Percentiles rank a stretch among this genome's conserved stretches.
These are phyloP conservation scores for Globisporangium irregulare DNA, from an alignment of 352 stramenopile species.

Conservation along the genomic window DNA sequence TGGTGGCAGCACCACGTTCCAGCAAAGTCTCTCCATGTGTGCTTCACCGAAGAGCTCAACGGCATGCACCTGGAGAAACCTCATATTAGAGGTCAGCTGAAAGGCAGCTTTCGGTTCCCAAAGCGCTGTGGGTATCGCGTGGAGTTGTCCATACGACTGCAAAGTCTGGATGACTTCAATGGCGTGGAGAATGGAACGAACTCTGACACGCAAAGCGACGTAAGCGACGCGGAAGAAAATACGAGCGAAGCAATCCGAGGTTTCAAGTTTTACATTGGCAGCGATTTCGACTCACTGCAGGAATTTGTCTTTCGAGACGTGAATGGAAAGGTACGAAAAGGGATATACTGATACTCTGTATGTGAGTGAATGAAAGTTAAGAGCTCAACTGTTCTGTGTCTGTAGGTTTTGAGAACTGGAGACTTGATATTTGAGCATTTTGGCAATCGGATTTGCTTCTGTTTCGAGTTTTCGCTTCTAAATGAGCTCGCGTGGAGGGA, in stretches of 20 bases:
- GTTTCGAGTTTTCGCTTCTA: slow-evolving; percentile 43
- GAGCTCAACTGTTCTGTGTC: not conserved
- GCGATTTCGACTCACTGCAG: slow-evolving; percentile 60
- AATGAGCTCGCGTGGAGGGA: slow-evolving; percentile 13
- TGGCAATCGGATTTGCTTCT: slow-evolving; percentile 53
- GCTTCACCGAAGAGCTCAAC: slow-evolving; percentile 18
- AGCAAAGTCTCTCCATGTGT: slow-evolving; percentile 37
- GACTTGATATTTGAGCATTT: slow-evolving; percentile 54
- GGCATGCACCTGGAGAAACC: slow-evolving; percentile 21
- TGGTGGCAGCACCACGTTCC: slow-evolving; percentile 56
- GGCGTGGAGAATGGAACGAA: not conserved
- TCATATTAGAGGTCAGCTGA: slow-evolving; percentile 24
- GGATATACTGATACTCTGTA: not conserved
- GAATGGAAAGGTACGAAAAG: slow-evolving; percentile 32
- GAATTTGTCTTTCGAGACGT: slow-evolving; percentile 39
- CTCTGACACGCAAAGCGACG: not conserved
- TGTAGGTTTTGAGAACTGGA: slow-evolving; percentile 29
- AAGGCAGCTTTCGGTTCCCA: slow-evolving; percentile 42
- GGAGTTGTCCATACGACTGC: slow-evolving; percentile 22
- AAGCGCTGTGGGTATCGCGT: slow-evolving; percentile 55
- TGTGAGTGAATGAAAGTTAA: not conserved
- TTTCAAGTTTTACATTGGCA: slow-evolving; percentile 44
- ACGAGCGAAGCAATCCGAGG: slow-evolving; percentile 10
- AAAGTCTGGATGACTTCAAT: not conserved
- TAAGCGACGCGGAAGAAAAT: not conserved